Conservation (phyloP, 179 eudicot species). For the Vitellaria paradoxa region DNA sequence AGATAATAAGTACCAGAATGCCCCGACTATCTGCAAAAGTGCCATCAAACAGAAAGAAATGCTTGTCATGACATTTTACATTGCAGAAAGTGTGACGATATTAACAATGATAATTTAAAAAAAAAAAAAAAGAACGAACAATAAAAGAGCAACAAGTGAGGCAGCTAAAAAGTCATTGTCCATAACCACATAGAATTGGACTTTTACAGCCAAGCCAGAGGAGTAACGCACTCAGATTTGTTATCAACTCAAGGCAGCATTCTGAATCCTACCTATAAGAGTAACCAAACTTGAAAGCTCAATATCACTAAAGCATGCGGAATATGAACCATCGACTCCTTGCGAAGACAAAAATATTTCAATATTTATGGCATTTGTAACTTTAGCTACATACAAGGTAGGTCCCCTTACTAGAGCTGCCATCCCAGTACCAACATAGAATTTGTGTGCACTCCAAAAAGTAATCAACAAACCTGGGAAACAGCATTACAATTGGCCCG, state of each 20-base stretch:
- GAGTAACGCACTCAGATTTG: neutral
- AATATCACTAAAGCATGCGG: neutral
- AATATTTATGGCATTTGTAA: neutral
- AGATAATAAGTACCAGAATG: conserved; percentile 83
- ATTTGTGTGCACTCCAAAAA: neutral
- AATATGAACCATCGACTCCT: neutral
- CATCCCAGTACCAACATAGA: neutral
- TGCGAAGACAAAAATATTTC: neutral
- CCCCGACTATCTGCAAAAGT: conserved; percentile 78
- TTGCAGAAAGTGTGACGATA: neutral
- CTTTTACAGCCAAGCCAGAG: conserved; percentile 6
- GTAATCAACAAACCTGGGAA: neutral
- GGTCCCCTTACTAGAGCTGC: neutral
- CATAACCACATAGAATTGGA: neutral
- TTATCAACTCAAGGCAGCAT: neutral
- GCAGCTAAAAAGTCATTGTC: neutral
- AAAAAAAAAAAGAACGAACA: neutral
- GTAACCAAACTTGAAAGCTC: neutral
- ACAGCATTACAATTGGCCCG: no score
- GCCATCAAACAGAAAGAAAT: neutral
- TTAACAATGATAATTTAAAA: neutral
- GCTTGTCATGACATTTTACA: neutral
- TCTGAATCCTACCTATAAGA: neutral
- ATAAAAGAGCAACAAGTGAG: neutral
- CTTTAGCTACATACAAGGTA: neutral